Base-by-base conservation (phyloP, 768 basidiomycete species). In the Xanthoconium purpureum region DNA sequence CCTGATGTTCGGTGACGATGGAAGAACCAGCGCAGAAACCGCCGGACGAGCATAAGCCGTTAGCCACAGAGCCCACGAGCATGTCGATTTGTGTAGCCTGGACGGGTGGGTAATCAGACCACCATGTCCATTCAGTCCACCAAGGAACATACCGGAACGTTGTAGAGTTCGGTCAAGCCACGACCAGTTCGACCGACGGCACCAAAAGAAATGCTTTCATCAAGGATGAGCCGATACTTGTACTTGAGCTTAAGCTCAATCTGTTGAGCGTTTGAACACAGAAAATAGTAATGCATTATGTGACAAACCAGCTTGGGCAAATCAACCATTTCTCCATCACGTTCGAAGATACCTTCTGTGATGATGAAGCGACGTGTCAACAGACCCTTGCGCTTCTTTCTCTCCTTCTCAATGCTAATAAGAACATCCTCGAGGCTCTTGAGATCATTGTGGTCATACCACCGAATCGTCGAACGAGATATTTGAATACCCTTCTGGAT, bases 401-500 rank as follows among this genome's bases (percentile, higher is more conserved):
- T 78, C 64, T 98, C 96, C 77, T 91, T 95, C 63, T 91, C 91
- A 3, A 96, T 80, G 54, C 78, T 77, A 58, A 91, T 78, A 52
- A 99, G 77, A 9, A 94, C 89, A 17, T 92, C 87, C 73, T 98
- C 96, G 33, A 99, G 80, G 61, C 88, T 91, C 65, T 86, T 85
- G 70, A 94, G 78, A 67, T 98, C 94, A 63, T 96, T 97, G 69
- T 98, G 97, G 63, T 98, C 95, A 69, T 84, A 99, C 93, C 93
- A 99, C 52, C 91, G 84, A 35, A 98, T 84, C 1, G 89, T 94
- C 7, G 87, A 91, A 39, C 97, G 87, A 18, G 89, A 91, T 57
- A 98, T 93, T 70, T 96, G 89, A 30, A 98, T 84, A 17, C 96
- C 97, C 73, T 94, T 96, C 71, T 98, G 95, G 52, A 98, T 91